Percentiles rank a stretch among this genome's conserved stretches.
Conservation (phyloP, 306 rosid genomes). For the Acmispon strigosus region DNA sequence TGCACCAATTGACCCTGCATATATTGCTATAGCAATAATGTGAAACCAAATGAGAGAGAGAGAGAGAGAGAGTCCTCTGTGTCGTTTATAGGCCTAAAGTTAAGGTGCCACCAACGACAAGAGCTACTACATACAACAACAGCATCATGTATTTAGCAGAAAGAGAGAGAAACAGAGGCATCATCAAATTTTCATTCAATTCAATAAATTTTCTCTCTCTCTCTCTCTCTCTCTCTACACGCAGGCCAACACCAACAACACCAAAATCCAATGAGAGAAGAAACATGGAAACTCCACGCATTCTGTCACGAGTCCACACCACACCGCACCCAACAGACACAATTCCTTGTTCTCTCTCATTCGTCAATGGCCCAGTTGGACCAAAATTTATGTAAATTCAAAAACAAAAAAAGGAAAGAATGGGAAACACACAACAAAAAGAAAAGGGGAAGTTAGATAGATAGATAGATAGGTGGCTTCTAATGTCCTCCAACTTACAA, state of each 20-base stretch:
- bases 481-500: conserved; percentile 69
- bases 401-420: conserved; percentile 25
- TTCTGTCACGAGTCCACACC: conserved; percentile 27
- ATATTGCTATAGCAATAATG: background rate
- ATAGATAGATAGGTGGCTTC: conserved; percentile 28
- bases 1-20: background rate
- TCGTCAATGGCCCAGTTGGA: conserved; percentile 80
- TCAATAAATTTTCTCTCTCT: background rate
- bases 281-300: conserved; percentile 57
- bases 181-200: background rate
- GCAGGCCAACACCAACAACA: background rate
- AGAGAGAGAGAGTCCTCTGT: background rate
- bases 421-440: conserved; percentile 14
- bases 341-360: too few relatives aligned
- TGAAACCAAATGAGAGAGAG: background rate
- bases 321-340: conserved; percentile 23
- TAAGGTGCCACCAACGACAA: background rate
- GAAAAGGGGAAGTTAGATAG: conserved; percentile 34
- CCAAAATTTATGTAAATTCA: conserved; percentile 45
- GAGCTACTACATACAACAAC: background rate
- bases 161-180: background rate
- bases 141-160: background rate
- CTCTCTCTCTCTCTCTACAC: conserved; percentile 36
- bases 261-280: conserved; percentile 37
- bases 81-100: background rate